Evolutionary conservation across 2,329 filamentous ascomycete species (phyloP), one percentile per base, ranked within the genome.

Genomic region (Tolypocladium ovalisporum): DNA sequence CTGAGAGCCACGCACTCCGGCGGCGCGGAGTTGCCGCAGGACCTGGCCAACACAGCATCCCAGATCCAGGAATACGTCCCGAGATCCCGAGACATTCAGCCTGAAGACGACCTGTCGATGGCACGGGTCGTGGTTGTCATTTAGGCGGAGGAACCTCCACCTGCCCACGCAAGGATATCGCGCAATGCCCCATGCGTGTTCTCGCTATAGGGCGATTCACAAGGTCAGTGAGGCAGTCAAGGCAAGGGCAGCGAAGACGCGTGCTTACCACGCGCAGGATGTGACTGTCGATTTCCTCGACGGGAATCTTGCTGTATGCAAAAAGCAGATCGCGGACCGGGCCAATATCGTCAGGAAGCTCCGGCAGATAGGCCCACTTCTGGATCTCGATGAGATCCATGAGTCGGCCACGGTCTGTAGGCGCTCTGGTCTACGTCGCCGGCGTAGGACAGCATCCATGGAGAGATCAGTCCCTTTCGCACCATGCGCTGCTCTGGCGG

Each of bases 1-100:
- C 52, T 76, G 74, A 19, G 71, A 65, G 6, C 75, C 70, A 29
- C 75, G 68, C 9, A 79, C 79, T 24, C 80, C 81, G 57, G 81
- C 78, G 54, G 70, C 68, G 13, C 74, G 71, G 34, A 81, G 73
- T 62, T 79, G 75, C n/a, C 78, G 74, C 35, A 80, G 67, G 10
- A 76, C 69, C 61, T 80, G 78, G 19, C 77, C 79, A 40, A 81
- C 69, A 58, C 78, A 76, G 62, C 78, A 81, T 51, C 78, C 78
- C 0, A 82, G 65, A 61, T 81, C 79, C 13, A 80, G 70, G 15
- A 80, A 69, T 6, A 69, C 68, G 57, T 76, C 73, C 32, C 64
- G 62, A 4, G 75, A 76, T 36, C 66, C 63, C 19, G 69, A 65
- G 34, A 71, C 65, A 17, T 68, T 72, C 37, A 79, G 70, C 35